Evolutionary conservation across 495 filamentous ascomycete genomes (phyloP).

Genomic region (Penicillium macrosclerotiorum): DNA sequence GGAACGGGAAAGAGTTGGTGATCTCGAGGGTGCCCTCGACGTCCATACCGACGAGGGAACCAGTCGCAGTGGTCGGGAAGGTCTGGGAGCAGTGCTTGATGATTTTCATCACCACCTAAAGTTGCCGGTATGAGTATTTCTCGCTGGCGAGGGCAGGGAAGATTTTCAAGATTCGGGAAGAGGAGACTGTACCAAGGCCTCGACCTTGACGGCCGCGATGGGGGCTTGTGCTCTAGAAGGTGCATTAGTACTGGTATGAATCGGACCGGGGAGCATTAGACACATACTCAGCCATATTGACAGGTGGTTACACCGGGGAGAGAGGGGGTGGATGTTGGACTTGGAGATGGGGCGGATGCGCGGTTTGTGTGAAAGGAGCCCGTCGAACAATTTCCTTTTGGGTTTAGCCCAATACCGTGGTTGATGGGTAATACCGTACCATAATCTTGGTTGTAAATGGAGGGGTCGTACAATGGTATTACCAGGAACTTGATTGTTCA

Average conservation of each 20-base stretch:
- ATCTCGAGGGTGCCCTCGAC: slow-evolving; percentile 77
- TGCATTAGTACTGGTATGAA: slow-evolving; percentile 4
- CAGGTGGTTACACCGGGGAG: slow-evolving; percentile 29
- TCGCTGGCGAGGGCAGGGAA: slow-evolving; percentile 29
- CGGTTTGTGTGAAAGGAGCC: slow-evolving; percentile 47
- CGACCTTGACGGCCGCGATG: slow-evolving; percentile 78
- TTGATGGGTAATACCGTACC: slow-evolving; percentile 5
- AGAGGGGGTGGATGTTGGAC: slow-evolving; percentile 16
- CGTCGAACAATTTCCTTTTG: slow-evolving; percentile 19
- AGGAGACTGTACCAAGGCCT: slow-evolving; percentile 67
- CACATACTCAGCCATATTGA: slow-evolving; percentile 49
- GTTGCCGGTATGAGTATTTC: slow-evolving; percentile 24
- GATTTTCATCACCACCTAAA: slow-evolving; percentile 92
- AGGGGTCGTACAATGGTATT: slow-evolving; percentile 21
- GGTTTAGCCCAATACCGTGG: slow-evolving; percentile 19
- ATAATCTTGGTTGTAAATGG: background rate
- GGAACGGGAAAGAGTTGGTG: slow-evolving; percentile 95
- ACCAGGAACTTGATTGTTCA: too few relatives aligned
- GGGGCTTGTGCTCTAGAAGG: slow-evolving; percentile 45
- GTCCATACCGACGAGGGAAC: slow-evolving; percentile 92
- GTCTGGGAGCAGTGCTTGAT: slow-evolving; percentile 85
- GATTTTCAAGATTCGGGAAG: slow-evolving; percentile 34
- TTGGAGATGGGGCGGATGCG: slow-evolving; percentile 24
- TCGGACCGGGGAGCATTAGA: background rate
- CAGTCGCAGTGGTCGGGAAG: slow-evolving; percentile 88